A percentile compares a stretch with the other conserved stretches of the same genome.
These are phyloP conservation scores for Phytophthora pinifolia DNA, from an alignment of 352 stramenopile genomes.

Conservation along the genomic window DNA sequence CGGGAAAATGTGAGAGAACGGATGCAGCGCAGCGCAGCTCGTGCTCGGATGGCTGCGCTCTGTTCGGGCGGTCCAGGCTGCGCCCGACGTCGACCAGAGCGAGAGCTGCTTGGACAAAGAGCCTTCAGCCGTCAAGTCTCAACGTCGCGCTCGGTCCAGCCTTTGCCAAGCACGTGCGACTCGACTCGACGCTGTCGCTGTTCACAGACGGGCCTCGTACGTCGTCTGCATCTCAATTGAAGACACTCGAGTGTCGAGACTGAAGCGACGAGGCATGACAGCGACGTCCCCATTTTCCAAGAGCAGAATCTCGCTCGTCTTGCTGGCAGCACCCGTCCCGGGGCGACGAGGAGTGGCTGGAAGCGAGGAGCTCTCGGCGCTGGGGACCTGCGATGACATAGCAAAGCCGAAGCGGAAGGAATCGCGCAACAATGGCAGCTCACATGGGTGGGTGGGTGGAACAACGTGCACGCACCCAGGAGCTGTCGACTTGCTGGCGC, in stretches of 20 bases:
- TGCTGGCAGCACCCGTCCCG: constrained; percentile 1
- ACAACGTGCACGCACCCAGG: no score
- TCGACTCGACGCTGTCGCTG: constrained; percentile 20
- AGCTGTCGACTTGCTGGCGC: no score
- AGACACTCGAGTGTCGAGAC: constrained; percentile 15
- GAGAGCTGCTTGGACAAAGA: constrained; percentile 3
- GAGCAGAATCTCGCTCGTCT: neutral
- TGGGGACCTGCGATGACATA: constrained; percentile 10
- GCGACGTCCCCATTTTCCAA: neutral
- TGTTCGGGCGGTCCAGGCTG: constrained; percentile 15
- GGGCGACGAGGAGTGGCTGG: constrained; percentile 15
- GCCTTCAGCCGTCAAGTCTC: no score
- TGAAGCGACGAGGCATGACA: neutral
- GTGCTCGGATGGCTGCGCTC: constrained; percentile 26
- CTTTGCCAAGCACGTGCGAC: constrained; percentile 35
- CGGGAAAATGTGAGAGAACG: constrained; percentile 23
- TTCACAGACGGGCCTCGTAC: constrained; percentile 20
- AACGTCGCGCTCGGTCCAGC: constrained; percentile 25
- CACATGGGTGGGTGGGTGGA: no score
- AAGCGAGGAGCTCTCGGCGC: constrained; percentile 9
- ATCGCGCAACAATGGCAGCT: no score
- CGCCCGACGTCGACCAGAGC: constrained; percentile 11
- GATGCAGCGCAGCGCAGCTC: constrained; percentile 5
- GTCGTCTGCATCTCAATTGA: constrained; percentile 7
- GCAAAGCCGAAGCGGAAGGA: no score